phyloP scores from a whole-genome alignment of 805 yeast genomes.

The Yamadazyma phyllophila region DNA sequence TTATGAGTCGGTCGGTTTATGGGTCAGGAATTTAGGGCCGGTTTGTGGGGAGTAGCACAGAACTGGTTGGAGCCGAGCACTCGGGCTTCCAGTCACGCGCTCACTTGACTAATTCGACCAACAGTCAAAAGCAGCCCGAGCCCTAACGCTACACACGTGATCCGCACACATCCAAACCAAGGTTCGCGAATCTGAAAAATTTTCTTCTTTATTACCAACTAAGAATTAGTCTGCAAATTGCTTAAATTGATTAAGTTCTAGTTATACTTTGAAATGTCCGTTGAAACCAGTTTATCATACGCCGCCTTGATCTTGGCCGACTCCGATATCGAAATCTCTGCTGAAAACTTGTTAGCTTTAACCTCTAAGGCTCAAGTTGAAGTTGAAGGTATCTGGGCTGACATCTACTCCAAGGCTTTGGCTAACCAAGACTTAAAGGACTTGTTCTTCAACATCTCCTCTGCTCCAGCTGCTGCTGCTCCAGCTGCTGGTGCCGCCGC shows the following conservation, averaged over 20 bases:
- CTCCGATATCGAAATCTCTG: constrained; percentile 44
- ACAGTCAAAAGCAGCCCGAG: background rate
- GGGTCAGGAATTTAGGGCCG: background rate
- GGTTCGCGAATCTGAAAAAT: constrained; percentile 3
- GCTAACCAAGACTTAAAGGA: constrained; percentile 48
- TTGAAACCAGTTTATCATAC: constrained; percentile 49
- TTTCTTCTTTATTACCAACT: constrained; percentile 21
- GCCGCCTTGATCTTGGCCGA: constrained; percentile 52
- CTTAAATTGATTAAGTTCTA: constrained; percentile 50
- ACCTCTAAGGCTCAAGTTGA: constrained; percentile 42
- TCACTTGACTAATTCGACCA: background rate
- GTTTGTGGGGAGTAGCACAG: background rate
- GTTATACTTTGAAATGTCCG: constrained; percentile 39
- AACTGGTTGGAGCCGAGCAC: no score
- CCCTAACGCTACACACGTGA: constrained; percentile 5
- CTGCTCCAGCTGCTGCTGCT: constrained; percentile 45
- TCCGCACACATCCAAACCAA: background rate
- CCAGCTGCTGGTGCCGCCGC: constrained; percentile 34
- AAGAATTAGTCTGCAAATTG: constrained; percentile 49
- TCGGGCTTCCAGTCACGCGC: background rate
- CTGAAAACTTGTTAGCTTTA: constrained; percentile 45
- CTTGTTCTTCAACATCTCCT: constrained; percentile 47
- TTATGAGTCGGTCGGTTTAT: no score
- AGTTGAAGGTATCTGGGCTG: constrained; percentile 48
- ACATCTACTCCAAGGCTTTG: constrained; percentile 47